A percentile compares a stretch with the other conserved stretches of the same genome.
These are phyloP conservation scores for Pseudogymnoascus sp. DNA, from an alignment of 2,329 filamentous ascomycete genomes.

Conservation along the genomic window DNA sequence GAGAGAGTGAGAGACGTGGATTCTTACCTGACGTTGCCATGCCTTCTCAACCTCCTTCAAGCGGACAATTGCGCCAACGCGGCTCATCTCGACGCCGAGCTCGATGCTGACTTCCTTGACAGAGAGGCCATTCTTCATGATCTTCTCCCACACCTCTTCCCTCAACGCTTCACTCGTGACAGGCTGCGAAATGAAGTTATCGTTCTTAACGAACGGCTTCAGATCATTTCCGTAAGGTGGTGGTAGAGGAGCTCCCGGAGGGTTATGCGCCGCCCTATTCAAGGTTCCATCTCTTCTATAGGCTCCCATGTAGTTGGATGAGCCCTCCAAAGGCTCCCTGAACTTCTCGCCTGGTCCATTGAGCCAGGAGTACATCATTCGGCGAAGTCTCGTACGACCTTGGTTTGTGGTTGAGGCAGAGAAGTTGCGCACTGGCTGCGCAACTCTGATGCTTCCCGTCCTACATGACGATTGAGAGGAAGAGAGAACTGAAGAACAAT, in stretches of 20 bases:
- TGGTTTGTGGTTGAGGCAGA: constrained; percentile 25
- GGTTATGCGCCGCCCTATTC: constrained; percentile 20
- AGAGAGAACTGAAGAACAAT: constrained; percentile 3
- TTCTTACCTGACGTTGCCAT: constrained; percentile 57
- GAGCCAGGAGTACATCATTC: constrained; percentile 27
- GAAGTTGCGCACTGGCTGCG: constrained; percentile 24
- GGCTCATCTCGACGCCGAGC: constrained; percentile 58
- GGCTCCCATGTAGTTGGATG: constrained; percentile 29
- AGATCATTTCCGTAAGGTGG: constrained; percentile 20
- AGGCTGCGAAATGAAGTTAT: constrained; percentile 50
- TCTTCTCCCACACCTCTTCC: constrained; percentile 54
- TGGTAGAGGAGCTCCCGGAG: constrained; percentile 15
- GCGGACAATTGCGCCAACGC: constrained; percentile 63
- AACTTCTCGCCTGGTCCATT: constrained; percentile 22
- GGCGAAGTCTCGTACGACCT: constrained; percentile 24
- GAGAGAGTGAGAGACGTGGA: constrained; percentile 19
- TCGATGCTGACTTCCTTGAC: constrained; percentile 57
- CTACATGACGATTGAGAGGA: constrained; percentile 4
- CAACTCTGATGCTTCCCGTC: constrained; percentile 7
- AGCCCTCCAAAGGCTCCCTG: constrained; percentile 22
- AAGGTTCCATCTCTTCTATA: constrained; percentile 25
- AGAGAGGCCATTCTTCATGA: constrained; percentile 48
- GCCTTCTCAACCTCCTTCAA: constrained; percentile 63
- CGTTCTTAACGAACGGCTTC: constrained; percentile 57
- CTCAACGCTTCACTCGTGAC: constrained; percentile 59